Evolutionary conservation across 768 basidiomycete genomes (phyloP).

Genomic region (Ephemerocybe angulata): DNA sequence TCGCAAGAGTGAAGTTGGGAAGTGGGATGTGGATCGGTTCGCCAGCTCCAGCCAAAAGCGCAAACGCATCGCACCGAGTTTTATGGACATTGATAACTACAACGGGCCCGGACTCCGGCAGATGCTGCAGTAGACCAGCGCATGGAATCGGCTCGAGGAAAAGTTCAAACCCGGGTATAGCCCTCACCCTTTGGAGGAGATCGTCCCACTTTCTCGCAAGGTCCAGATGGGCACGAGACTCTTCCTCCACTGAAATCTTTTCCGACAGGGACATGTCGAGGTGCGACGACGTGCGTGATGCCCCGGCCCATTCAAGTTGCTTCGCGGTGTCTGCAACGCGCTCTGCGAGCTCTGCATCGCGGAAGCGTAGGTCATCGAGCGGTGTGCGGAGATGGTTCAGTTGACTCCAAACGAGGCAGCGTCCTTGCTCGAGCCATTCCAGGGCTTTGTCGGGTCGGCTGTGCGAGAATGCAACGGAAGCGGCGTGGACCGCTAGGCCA

Average conservation of each 20-base stretch:
- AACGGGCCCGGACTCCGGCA: conserved; percentile 16
- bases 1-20: neutral
- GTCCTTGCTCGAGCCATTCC: conserved; percentile 31
- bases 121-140: conserved; percentile 7
- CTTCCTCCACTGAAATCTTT: neutral
- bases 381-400: conserved; percentile 12
- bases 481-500: conserved; percentile 15
- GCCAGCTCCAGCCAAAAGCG: conserved; percentile 7
- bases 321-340: conserved; percentile 10
- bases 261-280: neutral
- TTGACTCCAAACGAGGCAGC: conserved; percentile 17
- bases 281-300: neutral
- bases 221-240: neutral
- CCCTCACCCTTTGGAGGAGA: conserved; percentile 7
- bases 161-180: conserved; percentile 14
- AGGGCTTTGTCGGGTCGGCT: conserved; percentile 21
- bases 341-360: conserved; percentile 11
- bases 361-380: conserved; percentile 12
- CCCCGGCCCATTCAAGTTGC: conserved; percentile 8
- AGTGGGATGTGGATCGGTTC: conserved; percentile 13
- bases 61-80: conserved; percentile 20
- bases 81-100: conserved; percentile 17
- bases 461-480: conserved; percentile 20
- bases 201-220: neutral
- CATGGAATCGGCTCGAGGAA: conserved; percentile 17